Conservation (phyloP, 768 basidiomycete genomes). For the Tylopilus sp. region DNA sequence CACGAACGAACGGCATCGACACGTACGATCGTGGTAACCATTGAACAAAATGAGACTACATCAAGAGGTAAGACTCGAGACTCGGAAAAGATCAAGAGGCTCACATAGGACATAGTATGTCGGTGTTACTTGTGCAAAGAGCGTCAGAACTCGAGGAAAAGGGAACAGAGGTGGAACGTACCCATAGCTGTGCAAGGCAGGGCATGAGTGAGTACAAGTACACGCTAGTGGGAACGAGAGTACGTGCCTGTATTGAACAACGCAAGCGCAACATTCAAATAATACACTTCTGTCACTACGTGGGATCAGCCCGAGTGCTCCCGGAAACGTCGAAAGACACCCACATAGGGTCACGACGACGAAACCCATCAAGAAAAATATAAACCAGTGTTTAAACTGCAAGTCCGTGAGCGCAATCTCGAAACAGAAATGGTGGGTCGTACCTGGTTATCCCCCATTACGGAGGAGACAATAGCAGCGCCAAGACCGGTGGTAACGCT, state of each 20-base stretch:
- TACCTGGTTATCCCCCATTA: slow-evolving; percentile 75
- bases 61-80: background rate
- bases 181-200: slow-evolving; percentile 54
- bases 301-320: slow-evolving; percentile 3
- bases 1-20: background rate
- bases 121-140: slow-evolving; percentile 59
- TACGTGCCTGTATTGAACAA: slow-evolving; percentile 84
- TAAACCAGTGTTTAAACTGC: slow-evolving; percentile 91
- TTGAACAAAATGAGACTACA: slow-evolving; percentile 78
- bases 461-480: slow-evolving; percentile 80
- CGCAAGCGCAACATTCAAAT: slow-evolving; percentile 92
- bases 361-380: slow-evolving; percentile 82
- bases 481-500: slow-evolving; percentile 95
- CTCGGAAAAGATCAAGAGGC: slow-evolving; percentile 21
- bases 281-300: slow-evolving; percentile 87
- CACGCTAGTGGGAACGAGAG: background rate
- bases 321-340: slow-evolving; percentile 25
- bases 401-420: background rate
- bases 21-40: slow-evolving; percentile 77
- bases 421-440: background rate
- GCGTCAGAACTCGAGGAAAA: slow-evolving; percentile 12
- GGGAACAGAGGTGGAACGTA: slow-evolving; percentile 31
- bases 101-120: slow-evolving; percentile 84
- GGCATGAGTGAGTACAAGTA: slow-evolving; percentile 1
- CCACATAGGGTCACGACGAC: slow-evolving; percentile 76